Base-by-base conservation (phyloP, 331 rosid genomes). In the Quercus lobata region DNA sequence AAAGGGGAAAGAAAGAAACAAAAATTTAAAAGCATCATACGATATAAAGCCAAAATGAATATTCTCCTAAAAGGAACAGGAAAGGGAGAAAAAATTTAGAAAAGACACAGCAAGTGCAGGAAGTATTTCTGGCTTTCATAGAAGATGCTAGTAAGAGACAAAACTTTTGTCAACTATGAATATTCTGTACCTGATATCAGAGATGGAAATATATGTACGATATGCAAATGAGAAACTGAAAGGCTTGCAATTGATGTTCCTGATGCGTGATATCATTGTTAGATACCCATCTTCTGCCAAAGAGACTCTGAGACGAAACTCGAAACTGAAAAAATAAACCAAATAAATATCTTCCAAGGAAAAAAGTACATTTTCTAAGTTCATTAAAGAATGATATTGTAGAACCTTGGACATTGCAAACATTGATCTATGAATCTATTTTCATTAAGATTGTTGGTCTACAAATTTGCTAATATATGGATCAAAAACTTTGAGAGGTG, bases 141-240 rank as follows among this genome's bases (percentile, higher is more conserved):
- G 24, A 71, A 16, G 6, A 57, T 58, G 58, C 22, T 21, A 21
- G 55, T n/a, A 24, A 41, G 54, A 49, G 62, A 57, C 37, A 14
- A 24, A 32, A n/a, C 19, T 14, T 34, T 5, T 56, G 10, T 46
- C 18, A 21, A 30, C 53, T 17, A 25, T 17, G 9, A 56, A 61
- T 16, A 44, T 58, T 76, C 25, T 34, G 55, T n/a, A 94, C 98
- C 97, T 87, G 81, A 95, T 89, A 84, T 95, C 97, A 5, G 99
- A 90, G 74, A 95, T 74, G 76, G 92, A 85, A 60, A 95, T 82
- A 65, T 95, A 93, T 21, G 98, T 88, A 76, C 87, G 99, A 56
- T 74, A 91, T 4, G 93, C 98, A 71, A 93, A 83, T 27, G 96
- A 89, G 83, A 95, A 95, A 82, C 92, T 90, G 88, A 93, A 95